Evolutionary conservation across 2,329 filamentous ascomycete genomes (phyloP), one percentile per base, ranked within the genome.

Genomic region (Penicillium psychrosexuale): DNA sequence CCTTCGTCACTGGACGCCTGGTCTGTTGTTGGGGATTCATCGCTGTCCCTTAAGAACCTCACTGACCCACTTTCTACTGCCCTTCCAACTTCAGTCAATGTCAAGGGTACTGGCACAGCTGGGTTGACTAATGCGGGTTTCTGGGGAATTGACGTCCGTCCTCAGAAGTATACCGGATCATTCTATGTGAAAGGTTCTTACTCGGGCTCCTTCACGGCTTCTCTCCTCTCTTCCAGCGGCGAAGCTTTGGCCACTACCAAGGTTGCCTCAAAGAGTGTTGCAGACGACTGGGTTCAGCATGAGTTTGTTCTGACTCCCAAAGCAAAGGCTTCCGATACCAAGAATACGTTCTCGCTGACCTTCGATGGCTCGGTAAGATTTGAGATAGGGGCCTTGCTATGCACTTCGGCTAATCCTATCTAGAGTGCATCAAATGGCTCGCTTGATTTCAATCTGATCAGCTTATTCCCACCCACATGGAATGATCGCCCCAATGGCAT

Each of bases 391-490:
- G 17, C 28, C 1, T 2, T 19, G 2, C 24, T 8, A 22, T 1
- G 9, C 9, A 2, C 4, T 1, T 5, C 28, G 22, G 22, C 51
- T 59, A 30, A 59, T 28, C 37, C 1, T 7, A 12, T 30, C 2
- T 36, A 69, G 66, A 69, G 73, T 56, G 69, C 73, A 19, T 67
- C 69, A 7, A 69, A 68, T 6, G 71, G 72, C 31, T 73, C 73
- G 1, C 68, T 80, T 8, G 75, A 81, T 61, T 82, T 83, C 67
- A 78, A 79, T 55, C 66, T 83, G 17, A 78, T 83, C 56, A 79
- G 76, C 47, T 65, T 83, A 36, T 83, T 82, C 67, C 79, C 79
- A 2, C 79, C 80, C 5, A 83, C 80, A 0, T 83, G 78, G 74
- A 82, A 81, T 48, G 64, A 76, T 56, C 72, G 80, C 17, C 73